Conservation (phyloP, 805 yeast genomes). For the Candida tibetensis region DNA sequence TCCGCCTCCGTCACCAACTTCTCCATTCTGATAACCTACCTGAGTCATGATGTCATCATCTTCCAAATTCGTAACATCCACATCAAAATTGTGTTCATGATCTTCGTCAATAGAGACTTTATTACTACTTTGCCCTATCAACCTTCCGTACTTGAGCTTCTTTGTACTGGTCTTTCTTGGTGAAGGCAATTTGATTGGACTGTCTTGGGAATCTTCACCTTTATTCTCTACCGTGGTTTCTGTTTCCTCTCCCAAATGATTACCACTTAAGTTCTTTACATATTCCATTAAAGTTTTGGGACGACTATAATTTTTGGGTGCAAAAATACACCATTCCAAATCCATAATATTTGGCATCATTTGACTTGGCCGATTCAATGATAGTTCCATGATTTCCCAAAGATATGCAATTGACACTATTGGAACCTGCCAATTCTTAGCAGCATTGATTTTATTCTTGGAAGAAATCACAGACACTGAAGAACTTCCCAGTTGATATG, state of each 20-base stretch:
- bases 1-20: slow-evolving; percentile 17
- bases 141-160: slow-evolving; percentile 44
- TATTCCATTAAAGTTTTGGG: slow-evolving; percentile 23
- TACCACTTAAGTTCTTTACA: slow-evolving; percentile 10
- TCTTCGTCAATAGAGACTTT: slow-evolving; percentile 1
- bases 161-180: slow-evolving; percentile 44
- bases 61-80: slow-evolving; percentile 14
- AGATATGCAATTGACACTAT: slow-evolving; percentile 54
- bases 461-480: slow-evolving; percentile 43
- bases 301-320: slow-evolving; percentile 34
- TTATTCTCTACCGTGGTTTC: not conserved
- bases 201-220: not conserved
- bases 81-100: slow-evolving; percentile 10
- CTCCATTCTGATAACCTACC: slow-evolving; percentile 22
- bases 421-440: slow-evolving; percentile 56
- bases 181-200: slow-evolving; percentile 41
- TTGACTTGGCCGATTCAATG: slow-evolving; percentile 15
- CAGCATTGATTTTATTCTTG: slow-evolving; percentile 54
- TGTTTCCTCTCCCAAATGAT: slow-evolving; percentile 2
- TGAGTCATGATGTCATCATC: slow-evolving; percentile 20
- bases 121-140: slow-evolving; percentile 31
- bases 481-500: slow-evolving; percentile 27
- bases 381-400: slow-evolving; percentile 48
- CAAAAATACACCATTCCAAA: slow-evolving; percentile 55
- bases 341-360: slow-evolving; percentile 43